phyloP scores from a whole-genome alignment of 202 grass and related monocot species.

The Setaria viridis region DNA sequence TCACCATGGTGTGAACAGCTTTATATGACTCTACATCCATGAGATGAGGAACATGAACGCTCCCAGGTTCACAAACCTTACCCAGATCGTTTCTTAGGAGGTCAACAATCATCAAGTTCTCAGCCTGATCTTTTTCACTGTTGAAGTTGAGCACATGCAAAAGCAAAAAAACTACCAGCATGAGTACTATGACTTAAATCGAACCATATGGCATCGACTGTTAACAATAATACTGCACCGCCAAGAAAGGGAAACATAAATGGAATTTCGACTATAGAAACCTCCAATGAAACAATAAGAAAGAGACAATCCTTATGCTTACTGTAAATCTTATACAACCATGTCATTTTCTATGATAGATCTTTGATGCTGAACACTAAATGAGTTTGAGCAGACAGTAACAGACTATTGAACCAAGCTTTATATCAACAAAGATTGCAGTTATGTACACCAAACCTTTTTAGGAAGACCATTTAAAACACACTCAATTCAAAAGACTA shows the following conservation, averaged over 20 bases:
- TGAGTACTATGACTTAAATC: neutral
- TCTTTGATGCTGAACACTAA: neutral
- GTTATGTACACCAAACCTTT: neutral
- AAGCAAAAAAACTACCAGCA: constrained; percentile 35
- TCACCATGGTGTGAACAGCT: constrained; percentile 90
- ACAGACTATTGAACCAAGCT: neutral
- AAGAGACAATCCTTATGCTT: neutral
- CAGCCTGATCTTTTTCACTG: constrained; percentile 98
- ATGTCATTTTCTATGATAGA: neutral
- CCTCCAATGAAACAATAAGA: neutral
- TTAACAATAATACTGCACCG: neutral
- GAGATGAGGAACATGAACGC: constrained; percentile 69
- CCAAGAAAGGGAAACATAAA: constrained; percentile 1
- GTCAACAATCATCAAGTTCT: constrained; percentile 99
- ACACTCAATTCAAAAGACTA: constrained; percentile 4
- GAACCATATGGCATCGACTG: neutral
- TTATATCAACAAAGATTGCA: neutral
- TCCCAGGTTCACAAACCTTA: constrained; percentile 79
- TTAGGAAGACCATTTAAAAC: neutral
- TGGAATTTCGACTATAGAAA: neutral
- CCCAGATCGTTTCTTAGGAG: constrained; percentile 92
- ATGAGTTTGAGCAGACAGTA: constrained; percentile 5
- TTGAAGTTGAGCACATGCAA: constrained; percentile 39
- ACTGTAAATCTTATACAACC: neutral
- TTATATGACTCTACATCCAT: constrained; percentile 95